Evolutionary conservation across 768 basidiomycete genomes (phyloP).

Genomic region (Dentipellis sp.): DNA sequence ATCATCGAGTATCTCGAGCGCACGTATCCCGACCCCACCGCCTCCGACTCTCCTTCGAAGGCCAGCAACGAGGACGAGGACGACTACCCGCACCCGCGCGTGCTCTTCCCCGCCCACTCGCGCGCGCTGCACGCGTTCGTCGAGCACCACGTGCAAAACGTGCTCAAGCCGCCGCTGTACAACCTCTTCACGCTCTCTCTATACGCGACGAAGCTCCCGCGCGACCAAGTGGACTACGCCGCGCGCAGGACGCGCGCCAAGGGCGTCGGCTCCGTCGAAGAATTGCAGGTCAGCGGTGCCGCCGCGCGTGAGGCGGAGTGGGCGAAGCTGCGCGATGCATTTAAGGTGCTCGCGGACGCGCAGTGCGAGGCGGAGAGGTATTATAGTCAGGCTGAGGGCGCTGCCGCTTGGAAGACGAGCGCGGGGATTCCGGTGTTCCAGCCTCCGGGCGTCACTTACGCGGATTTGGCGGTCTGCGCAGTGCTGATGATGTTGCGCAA

Average conservation of each 20-base stretch:
- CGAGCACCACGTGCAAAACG: conserved; percentile 13
- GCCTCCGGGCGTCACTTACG: conserved; percentile 16
- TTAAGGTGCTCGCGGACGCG: not conserved
- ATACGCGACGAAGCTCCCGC: not conserved
- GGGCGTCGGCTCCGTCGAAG: not conserved
- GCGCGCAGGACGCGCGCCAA: not conserved
- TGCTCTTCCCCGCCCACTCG: conserved; percentile 13
- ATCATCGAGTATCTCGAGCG: conserved; percentile 30
- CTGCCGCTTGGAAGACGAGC: no score
- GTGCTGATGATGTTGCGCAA: conserved; percentile 17
- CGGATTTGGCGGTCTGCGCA: conserved; percentile 22
- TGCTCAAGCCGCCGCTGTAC: conserved; percentile 10
- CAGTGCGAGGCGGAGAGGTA: not conserved
- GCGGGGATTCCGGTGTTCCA: conserved; percentile 19
- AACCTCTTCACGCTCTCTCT: conserved; percentile 13
- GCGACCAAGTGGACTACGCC: not conserved
- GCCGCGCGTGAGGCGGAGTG: conserved; percentile 1
- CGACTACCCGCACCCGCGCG: not conserved
- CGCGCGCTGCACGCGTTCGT: conserved; percentile 19
- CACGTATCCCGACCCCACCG: conserved; percentile 17
- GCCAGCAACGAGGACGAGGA: not conserved
- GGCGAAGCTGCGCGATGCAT: not conserved
- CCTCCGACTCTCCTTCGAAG: not conserved
- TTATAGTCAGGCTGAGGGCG: not conserved
- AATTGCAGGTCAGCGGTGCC: not conserved